These are phyloP conservation scores for Solanum paucissectum DNA, from an alignment of 257 asterid species.

Conservation along the genomic window DNA sequence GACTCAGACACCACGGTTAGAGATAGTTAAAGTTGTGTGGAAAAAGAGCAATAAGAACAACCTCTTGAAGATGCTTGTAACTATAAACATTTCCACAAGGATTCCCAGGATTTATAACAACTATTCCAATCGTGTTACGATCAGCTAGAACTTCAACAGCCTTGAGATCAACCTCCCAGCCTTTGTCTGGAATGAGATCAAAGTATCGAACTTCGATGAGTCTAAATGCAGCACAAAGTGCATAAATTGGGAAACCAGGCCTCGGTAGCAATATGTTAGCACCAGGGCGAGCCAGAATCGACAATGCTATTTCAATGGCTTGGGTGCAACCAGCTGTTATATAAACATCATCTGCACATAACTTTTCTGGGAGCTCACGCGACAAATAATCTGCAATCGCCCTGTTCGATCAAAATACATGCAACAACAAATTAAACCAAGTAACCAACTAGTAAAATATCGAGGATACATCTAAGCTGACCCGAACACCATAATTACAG, in stretches of 20 bases:
- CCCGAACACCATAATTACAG: background rate
- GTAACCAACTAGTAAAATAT: background rate
- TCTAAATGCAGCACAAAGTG: slow-evolving; percentile 54
- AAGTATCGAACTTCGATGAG: slow-evolving; percentile 48
- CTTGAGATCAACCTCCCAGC: slow-evolving; percentile 69
- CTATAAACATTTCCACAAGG: slow-evolving; percentile 85
- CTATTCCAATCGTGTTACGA: slow-evolving; percentile 66
- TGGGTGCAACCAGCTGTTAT: slow-evolving; percentile 82
- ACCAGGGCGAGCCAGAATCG: slow-evolving; percentile 59
- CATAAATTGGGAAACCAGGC: slow-evolving; percentile 82
- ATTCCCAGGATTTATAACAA: slow-evolving; percentile 79
- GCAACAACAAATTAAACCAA: background rate
- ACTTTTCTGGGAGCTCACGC: slow-evolving; percentile 43
- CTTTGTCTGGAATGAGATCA: slow-evolving; percentile 52
- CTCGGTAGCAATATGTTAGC: slow-evolving; percentile 70
- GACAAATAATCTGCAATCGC: slow-evolving; percentile 73
- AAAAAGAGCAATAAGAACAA: background rate
- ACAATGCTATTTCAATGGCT: slow-evolving; percentile 62
- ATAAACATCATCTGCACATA: slow-evolving; percentile 56
- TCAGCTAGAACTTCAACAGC: slow-evolving; percentile 64
- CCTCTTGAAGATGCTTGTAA: slow-evolving; percentile 59
- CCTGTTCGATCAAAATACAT: slow-evolving; percentile 25
- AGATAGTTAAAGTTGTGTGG: background rate
- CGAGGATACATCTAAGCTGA: background rate
- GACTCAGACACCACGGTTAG: background rate